A percentile compares a stretch with the other conserved stretches of the same genome.
These are phyloP conservation scores for Stropharia rugosoannulata DNA, from an alignment of 768 basidiomycete species.

Conservation along the genomic window DNA sequence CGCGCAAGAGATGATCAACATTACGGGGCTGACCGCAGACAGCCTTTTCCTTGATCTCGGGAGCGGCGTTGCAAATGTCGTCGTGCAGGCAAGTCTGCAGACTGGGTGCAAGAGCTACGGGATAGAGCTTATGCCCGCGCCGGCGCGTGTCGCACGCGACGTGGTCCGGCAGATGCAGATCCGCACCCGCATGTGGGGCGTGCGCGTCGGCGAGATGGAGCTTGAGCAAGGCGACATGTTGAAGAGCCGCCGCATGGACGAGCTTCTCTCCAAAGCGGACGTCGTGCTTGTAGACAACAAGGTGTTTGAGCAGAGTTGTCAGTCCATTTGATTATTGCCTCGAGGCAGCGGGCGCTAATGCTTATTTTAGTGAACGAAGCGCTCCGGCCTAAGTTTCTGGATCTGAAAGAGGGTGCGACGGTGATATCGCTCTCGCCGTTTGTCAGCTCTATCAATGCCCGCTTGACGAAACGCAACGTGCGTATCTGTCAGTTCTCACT, in stretches of 20 bases:
- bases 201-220: constrained; percentile 72
- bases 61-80: constrained; percentile 83
- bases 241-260: constrained; percentile 58
- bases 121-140: constrained; percentile 73
- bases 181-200: constrained; percentile 90
- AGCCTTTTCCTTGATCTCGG: constrained; percentile 84
- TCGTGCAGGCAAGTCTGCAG: constrained; percentile 79
- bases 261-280: constrained; percentile 78
- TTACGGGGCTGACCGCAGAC: constrained; percentile 53
- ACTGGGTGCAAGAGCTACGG: constrained; percentile 78
- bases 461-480: constrained; percentile 84
- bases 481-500: constrained; percentile 20
- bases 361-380: constrained; percentile 73
- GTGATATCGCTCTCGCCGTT: constrained; percentile 90
- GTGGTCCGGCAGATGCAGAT: constrained; percentile 75
- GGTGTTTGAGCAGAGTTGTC: constrained; percentile 72
- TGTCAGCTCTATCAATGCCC: constrained; percentile 66
- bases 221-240: constrained; percentile 89
- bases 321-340: constrained; percentile 28
- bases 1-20: constrained; percentile 66
- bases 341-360: constrained; percentile 4
- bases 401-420: constrained; percentile 89
- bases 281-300: constrained; percentile 92
- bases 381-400: constrained; percentile 86
- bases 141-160: constrained; percentile 75